Base-by-base conservation (phyloP, 768 basidiomycete genomes). In the Exsudoporus frostii region DNA sequence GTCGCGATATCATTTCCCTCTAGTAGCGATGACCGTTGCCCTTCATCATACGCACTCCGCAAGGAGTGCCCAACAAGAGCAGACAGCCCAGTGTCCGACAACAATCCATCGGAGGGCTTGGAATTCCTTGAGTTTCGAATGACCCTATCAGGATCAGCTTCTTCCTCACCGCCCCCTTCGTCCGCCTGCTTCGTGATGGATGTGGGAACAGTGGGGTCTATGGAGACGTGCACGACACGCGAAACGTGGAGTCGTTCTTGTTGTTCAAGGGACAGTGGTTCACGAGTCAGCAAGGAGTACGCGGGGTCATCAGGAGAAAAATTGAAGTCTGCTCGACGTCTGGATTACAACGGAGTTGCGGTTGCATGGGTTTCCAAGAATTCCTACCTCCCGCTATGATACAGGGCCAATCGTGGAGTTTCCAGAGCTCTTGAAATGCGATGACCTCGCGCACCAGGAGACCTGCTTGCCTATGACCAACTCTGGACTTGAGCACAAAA, bases 241-340 rank as follows among this genome's bases (percentile, higher is more conserved):
- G 92, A 95, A 5, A 69, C 61, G 3, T 72, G 63, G 11, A 96
- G 73, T 19, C 65, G 63, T 34, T 78, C 71, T 60, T 76, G 67
- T 53, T 94, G 88, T 15, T 69, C 71, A 0, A 73, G 56, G 1
- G 80, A 73, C n/a, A 95, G 67, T 5, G 76, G 65, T 48, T 84
- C 77, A 15, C 84, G 82, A 6, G 84, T 78, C 15, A 94, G 66
- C 29, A 98, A 79, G 14, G 90, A 81, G 68, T 98, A 98, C 1
- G 83, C 82, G 5, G 90, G 76, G 64, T 95, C 93, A 56, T 78
- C 78, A 0, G 96, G 96, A 14, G 83, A 70, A 49, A 91, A 90
- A 68, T 98, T 98, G 73, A 97, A 93, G 69, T 98, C 95, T 95
- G 49, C 7, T 33, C 39, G 9, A 34, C 15, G 17, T 57, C 7